Evolutionary conservation across 257 asterid genomes (phyloP).

Genomic region (Lithospermum erythrorhizon): DNA sequence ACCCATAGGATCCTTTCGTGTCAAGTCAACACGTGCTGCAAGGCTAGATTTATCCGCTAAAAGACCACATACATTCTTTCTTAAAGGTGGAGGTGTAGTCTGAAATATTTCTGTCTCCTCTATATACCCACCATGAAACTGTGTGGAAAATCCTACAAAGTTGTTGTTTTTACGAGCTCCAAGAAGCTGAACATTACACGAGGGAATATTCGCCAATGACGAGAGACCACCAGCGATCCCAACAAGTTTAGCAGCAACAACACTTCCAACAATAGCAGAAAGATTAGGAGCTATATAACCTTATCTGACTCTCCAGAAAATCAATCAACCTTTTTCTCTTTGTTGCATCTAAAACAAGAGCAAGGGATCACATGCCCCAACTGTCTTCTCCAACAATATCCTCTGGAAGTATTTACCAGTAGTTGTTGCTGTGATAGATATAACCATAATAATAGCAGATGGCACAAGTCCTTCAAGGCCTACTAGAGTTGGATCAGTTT

Average conservation of each 20-base stretch:
- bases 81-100: conserved; percentile 83
- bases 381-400: conserved; percentile 73
- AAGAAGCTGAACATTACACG: conserved; percentile 93
- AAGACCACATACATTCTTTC: conserved; percentile 84
- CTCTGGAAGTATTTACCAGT: conserved; percentile 92
- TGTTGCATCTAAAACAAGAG: conserved; percentile 64
- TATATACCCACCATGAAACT: conserved; percentile 72
- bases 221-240: conserved; percentile 97
- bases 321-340: conserved; percentile 90
- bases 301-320: conserved; percentile 92
- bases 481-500: conserved; percentile 80
- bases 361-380: conserved; percentile 91
- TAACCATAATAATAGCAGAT: conserved; percentile 91
- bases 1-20: conserved; percentile 76
- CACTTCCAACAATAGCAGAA: conserved; percentile 92
- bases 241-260: conserved; percentile 95
- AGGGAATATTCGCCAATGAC: conserved; percentile 89
- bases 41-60: conserved; percentile 90
- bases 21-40: conserved; percentile 90
- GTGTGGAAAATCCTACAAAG: conserved; percentile 87
- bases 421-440: conserved; percentile 93
- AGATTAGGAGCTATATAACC: conserved; percentile 95
- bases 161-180: conserved; percentile 91
- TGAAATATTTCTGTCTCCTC: conserved; percentile 84
- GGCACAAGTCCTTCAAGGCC: conserved; percentile 95